Base-by-base conservation (phyloP, 345 rosid genomes). In the Citrus maxima region DNA sequence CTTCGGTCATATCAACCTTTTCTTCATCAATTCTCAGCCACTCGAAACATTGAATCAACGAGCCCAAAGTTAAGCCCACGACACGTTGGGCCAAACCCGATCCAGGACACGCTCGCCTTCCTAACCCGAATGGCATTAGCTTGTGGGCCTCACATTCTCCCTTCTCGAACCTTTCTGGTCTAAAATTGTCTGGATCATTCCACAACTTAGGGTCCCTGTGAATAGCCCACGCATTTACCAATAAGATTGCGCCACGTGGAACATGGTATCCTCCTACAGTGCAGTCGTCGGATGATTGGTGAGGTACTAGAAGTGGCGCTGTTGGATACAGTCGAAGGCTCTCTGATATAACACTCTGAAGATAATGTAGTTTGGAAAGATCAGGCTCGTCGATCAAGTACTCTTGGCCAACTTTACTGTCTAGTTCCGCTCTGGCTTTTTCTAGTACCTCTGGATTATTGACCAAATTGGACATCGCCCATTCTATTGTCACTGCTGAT, bases 221-320 rank as follows among this genome's bases (percentile, higher is more conserved):
- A 13, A 92, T 88, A 4, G 88, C 83, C 92, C 93, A 92, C 0
- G 62, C 86, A 67, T 90, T 90, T 3, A 79, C 75, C 59, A 90
- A 42, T 8, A 92, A 34, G 0, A 86, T 87, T 27, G 92, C 85
- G 24, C 74, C 86, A 30, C 80, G 66, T n/a, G 90, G 87, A n/a
- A 89, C 37, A 14, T 87, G 61, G 24, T 84, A 90, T 0, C 89
- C 91, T 1, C 79, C 89, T 2, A 89, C 38, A 5, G 27, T 75
- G 46, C 91, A 89, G 58, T 88, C 83, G 1, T 76, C 74, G 0
- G 90, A 88, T 7, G 88, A 73, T 77, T 76, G 0, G 70, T 92
- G 94, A 0, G 97, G 93, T 0, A 89, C 6, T 3, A 88, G 66
- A 5, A 92, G 69, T 4, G 92, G 93, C 0, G 77, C 84, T 2